These are phyloP conservation scores for Termitomyces sp. DNA, from an alignment of 768 basidiomycete species.

Conservation along the genomic window DNA sequence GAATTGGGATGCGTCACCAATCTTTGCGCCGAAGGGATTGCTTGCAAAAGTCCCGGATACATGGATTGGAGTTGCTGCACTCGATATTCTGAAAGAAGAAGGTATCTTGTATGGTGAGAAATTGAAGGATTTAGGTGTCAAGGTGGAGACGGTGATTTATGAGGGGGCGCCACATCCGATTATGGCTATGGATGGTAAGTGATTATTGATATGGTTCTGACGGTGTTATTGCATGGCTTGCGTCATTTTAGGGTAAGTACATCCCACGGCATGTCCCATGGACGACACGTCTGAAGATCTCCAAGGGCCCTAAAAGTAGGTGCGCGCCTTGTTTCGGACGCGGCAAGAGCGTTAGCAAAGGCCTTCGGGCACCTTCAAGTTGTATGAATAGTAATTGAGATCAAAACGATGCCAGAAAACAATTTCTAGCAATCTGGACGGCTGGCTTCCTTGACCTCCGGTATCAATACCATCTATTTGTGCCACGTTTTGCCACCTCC, in stretches of 20 bases:
- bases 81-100: constrained; percentile 64
- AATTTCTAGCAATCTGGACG: no score
- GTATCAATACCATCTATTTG: no score
- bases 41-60: constrained; percentile 46
- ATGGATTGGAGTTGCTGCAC: constrained; percentile 59
- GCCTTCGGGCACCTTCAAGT: neutral
- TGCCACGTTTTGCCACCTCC: no score
- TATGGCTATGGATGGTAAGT: constrained; percentile 69
- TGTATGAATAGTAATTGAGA: neutral
- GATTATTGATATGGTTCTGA: neutral
- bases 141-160: constrained; percentile 51
- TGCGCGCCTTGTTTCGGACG: constrained; percentile 10
- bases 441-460: no score
- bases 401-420: neutral
- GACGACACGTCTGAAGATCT: neutral
- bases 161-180: constrained; percentile 64
- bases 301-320: constrained; percentile 7
- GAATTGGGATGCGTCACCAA: constrained; percentile 66
- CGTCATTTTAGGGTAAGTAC: constrained; percentile 1
- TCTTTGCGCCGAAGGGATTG: constrained; percentile 56
- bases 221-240: neutral
- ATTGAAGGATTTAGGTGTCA: constrained; percentile 43
- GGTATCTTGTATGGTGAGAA: constrained; percentile 59
- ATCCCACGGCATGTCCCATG: neutral
- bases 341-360: neutral